Evolutionary conservation across 2,329 filamentous ascomycete species (phyloP), one percentile per base, ranked within the genome.

Genomic region (Scytalidium lignicola): DNA sequence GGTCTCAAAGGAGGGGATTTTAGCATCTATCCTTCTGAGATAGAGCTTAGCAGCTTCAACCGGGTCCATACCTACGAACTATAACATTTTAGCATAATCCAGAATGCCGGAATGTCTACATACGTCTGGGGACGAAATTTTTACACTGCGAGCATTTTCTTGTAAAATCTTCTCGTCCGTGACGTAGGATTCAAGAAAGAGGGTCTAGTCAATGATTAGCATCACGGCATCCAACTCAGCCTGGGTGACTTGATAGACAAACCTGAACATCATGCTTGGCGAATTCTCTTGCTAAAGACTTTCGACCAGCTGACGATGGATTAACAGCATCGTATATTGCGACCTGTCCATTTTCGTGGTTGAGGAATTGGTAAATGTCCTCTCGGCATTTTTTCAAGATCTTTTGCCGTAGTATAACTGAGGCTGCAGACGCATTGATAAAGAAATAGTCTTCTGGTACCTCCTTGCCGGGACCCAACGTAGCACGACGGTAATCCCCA

Each of bases 281-380:
- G 65, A 99, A 96, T 63, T 99, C 93, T 69, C 95, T 96, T 4
- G 90, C 91, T 17, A 99, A 74, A 10, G 90, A 87, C 49, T 86
- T 82, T 43, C 93, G 83, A 15, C 90, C 91, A 50, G 80, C 83
- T 18, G 89, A 84, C 18, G 93, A 85, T 3, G 92, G 91, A 62
- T 99, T 99, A 17, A 99, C 95, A 22, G 95, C 93, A 69, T 99
- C 93, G 66, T 97, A 99, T 52, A 99, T 97, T 49, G 93, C 93
- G 48, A 99, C 92, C 65, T 99, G 93, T 12, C 93, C 93, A 60
- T 97, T 97, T 63, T 97, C 93, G 58, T 96, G 88, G 62, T 97
- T 95, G 41, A 99, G 74, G 76, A 96, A 99, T 48, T 87, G 85
- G 64, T 96, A 96, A 50, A 99, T 96, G 63, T 99, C 93, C 65